Evolutionary conservation across 192 early-diverging fungal species (phyloP).

Genomic region (Rhizophagus clarus): DNA sequence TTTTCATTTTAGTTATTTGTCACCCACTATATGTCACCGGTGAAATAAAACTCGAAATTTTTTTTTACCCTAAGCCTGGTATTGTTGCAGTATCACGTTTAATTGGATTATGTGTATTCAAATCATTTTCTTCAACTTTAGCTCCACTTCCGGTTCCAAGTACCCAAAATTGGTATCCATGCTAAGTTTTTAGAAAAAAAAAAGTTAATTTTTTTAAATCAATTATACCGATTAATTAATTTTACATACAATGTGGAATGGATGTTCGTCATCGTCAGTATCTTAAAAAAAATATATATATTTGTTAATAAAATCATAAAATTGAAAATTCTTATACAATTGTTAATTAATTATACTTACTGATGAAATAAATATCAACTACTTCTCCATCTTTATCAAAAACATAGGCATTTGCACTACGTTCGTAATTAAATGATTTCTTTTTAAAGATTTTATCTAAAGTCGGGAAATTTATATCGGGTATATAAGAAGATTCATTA

Average conservation of each 20-base stretch:
- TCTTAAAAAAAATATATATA: constrained; percentile 28
- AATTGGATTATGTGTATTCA: constrained; percentile 44
- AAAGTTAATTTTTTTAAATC: constrained; percentile 33
- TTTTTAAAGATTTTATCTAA: constrained; percentile 39
- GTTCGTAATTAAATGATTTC: constrained; percentile 40
- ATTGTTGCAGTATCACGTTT: constrained; percentile 47
- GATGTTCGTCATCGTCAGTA: constrained; percentile 35
- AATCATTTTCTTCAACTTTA: constrained; percentile 40
- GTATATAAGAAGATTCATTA: constrained; percentile 32
- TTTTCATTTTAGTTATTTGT: constrained; percentile 31
- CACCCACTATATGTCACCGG: constrained; percentile 5
- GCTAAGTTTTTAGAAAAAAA: constrained; percentile 37
- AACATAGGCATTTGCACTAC: constrained; percentile 35
- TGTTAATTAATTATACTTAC: constrained; percentile 32
- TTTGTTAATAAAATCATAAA: constrained; percentile 26
- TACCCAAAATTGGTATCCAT: constrained; percentile 52
- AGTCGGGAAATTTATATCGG: constrained; percentile 31
- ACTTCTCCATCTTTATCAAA: constrained; percentile 44
- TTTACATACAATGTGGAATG: constrained; percentile 43
- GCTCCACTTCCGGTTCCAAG: constrained; percentile 45
- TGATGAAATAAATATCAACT: constrained; percentile 35
- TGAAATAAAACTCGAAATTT: constrained; percentile 34
- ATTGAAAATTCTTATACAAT: constrained; percentile 32
- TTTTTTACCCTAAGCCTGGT: constrained; percentile 35
- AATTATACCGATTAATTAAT: constrained; percentile 19